phyloP scores from a whole-genome alignment of 805 yeast genomes.

The Jamesozyma hellenica region DNA sequence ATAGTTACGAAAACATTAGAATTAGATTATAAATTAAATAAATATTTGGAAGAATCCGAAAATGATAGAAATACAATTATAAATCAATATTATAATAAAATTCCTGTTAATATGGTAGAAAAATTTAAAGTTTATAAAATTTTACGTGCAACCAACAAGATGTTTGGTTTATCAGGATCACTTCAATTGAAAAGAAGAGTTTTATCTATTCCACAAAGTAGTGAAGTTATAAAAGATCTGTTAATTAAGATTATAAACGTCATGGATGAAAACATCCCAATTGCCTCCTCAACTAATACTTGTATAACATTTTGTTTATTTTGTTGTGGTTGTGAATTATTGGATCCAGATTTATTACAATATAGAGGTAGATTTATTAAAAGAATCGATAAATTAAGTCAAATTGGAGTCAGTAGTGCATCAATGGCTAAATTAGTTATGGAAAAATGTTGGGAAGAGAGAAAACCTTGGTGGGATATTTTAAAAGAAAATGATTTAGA shows the following conservation, averaged over 20 bases:
- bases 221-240: conserved; percentile 38
- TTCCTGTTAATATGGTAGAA: conserved; percentile 10
- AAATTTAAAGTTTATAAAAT: conserved; percentile 15
- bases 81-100: background rate
- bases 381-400: conserved; percentile 7
- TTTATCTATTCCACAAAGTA: conserved; percentile 38
- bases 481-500: conserved; percentile 11
- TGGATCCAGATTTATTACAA: conserved; percentile 6
- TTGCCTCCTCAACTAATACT: conserved; percentile 8
- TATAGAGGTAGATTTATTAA: conserved; percentile 8
- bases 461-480: conserved; percentile 18
- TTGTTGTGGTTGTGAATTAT: conserved; percentile 18
- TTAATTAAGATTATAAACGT: conserved; percentile 8
- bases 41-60: conserved; percentile 17
- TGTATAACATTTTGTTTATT: conserved; percentile 15
- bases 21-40: conserved; percentile 27
- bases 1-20: conserved; percentile 28
- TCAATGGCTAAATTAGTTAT: conserved; percentile 12
- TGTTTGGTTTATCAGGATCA: conserved; percentile 44
- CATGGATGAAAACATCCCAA: conserved; percentile 7
- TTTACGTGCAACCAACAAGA: conserved; percentile 40
- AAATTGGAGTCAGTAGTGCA: conserved; percentile 15
- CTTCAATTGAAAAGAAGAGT: conserved; percentile 50
- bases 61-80: conserved; percentile 18
- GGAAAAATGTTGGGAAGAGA: conserved; percentile 18